phyloP scores from a whole-genome alignment of 306 rosid species.

The Gleditsia sinensis region DNA sequence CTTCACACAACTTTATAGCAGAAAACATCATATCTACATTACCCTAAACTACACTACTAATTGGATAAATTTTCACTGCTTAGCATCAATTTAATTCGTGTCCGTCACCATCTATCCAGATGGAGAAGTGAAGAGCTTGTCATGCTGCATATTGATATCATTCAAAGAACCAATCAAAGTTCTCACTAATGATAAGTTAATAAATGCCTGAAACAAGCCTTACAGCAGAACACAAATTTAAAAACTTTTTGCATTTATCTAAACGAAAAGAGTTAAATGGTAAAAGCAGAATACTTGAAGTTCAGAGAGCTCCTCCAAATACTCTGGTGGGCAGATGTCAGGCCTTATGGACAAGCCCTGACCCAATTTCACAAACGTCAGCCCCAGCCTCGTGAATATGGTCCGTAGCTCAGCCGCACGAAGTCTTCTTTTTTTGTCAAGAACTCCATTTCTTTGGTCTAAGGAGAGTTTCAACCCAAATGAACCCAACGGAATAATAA shows the following conservation, averaged over 20 bases:
- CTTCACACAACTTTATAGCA: constrained; percentile 11
- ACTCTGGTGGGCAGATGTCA: constrained; percentile 88
- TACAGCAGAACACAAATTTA: neutral
- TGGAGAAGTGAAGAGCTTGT: neutral
- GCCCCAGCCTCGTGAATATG: constrained; percentile 78
- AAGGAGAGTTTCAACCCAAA: constrained; percentile 60
- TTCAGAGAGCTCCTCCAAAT: constrained; percentile 84
- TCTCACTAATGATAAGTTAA: neutral
- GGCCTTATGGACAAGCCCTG: constrained; percentile 96
- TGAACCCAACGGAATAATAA: constrained; percentile 56
- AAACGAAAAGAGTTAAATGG: constrained; percentile 7
- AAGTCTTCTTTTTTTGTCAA: constrained; percentile 59
- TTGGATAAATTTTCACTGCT: neutral
- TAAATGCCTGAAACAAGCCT: constrained; percentile 14
- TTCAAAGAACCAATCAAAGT: constrained; percentile 17
- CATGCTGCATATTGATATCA: constrained; percentile 12
- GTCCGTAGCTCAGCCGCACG: constrained; percentile 76
- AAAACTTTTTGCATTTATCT: constrained; percentile 1
- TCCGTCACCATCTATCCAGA: constrained; percentile 5
- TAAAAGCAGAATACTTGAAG: constrained; percentile 65
- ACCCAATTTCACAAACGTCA: constrained; percentile 94
- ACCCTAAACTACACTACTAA: neutral
- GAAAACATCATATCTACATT: constrained; percentile 2
- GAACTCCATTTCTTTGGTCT: constrained; percentile 67
- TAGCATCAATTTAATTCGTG: constrained; percentile 2